A percentile compares a stretch with the other conserved stretches of the same genome.
These are phyloP conservation scores for Trichoderma atrobrunneum DNA, from an alignment of 2,329 filamentous ascomycete genomes.

Conservation along the genomic window DNA sequence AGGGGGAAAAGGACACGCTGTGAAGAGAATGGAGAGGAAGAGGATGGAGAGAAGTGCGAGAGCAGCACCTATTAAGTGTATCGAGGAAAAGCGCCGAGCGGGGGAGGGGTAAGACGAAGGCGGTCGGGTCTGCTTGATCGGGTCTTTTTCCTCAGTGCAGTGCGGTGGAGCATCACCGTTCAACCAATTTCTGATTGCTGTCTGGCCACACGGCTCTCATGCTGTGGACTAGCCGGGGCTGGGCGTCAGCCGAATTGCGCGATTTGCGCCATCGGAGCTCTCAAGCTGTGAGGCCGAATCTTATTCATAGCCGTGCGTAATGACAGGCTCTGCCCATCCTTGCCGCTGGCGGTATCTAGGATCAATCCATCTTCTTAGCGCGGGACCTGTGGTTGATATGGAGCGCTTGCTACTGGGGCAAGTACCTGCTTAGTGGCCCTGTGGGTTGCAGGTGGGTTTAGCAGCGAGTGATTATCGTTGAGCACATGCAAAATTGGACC, in stretches of 20 bases:
- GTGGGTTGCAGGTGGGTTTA: neutral
- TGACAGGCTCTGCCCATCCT: neutral
- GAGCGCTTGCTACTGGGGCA: neutral
- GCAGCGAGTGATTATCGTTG: neutral
- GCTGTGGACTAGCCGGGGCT: neutral
- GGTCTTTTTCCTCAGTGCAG: neutral
- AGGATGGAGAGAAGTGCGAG: neutral
- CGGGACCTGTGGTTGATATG: neutral
- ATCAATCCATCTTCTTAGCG: neutral
- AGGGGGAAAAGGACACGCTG: constrained; percentile 5
- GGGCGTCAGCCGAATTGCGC: constrained; percentile 15
- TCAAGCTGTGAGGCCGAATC: neutral
- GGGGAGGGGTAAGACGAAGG: constrained; percentile 19
- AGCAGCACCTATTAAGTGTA: constrained; percentile 11
- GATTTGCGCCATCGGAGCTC: constrained; percentile 17
- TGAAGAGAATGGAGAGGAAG: constrained; percentile 7
- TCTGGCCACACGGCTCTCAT: neutral
- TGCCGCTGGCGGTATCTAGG: neutral
- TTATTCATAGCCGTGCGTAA: constrained; percentile 17
- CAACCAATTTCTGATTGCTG: neutral
- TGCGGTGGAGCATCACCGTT: constrained; percentile 5
- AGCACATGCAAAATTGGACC: constrained; percentile 5
- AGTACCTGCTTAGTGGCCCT: neutral
- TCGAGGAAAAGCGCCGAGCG: constrained; percentile 15
- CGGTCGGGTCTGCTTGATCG: constrained; percentile 6